Evolutionary conservation across 2,329 filamentous ascomycete genomes (phyloP).

Genomic region (Aureobasidium sp.): DNA sequence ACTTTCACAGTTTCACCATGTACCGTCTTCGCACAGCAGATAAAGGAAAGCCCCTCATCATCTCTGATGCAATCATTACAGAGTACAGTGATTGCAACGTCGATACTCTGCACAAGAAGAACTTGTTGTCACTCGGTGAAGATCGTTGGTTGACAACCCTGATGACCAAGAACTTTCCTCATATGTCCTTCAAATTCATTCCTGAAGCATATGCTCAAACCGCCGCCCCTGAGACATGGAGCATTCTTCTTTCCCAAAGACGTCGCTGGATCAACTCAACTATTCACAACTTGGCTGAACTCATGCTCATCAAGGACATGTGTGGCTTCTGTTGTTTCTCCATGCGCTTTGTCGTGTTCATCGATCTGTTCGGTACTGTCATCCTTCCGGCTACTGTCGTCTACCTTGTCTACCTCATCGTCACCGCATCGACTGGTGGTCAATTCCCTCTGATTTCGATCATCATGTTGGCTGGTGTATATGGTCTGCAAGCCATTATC

Average conservation of each 20-base stretch:
- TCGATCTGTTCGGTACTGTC: slow-evolving; percentile 87
- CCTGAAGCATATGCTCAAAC: slow-evolving; percentile 89
- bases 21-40: slow-evolving; percentile 92
- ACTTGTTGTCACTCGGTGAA: slow-evolving; percentile 84
- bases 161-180: slow-evolving; percentile 96
- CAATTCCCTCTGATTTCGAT: slow-evolving; percentile 82
- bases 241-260: slow-evolving; percentile 89
- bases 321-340: slow-evolving; percentile 99
- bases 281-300: slow-evolving; percentile 87
- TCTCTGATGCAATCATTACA: slow-evolving; percentile 75
- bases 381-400: slow-evolving; percentile 82
- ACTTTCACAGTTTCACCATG: slow-evolving; percentile 78
- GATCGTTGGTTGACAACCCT: slow-evolving; percentile 95
- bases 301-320: slow-evolving; percentile 84
- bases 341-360: slow-evolving; percentile 93
- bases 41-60: slow-evolving; percentile 88
- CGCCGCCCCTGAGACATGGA: slow-evolving; percentile 89
- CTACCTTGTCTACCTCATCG: slow-evolving; percentile 84
- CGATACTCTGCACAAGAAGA: slow-evolving; percentile 93
- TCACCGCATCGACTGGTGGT: slow-evolving; percentile 62
- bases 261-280: slow-evolving; percentile 99
- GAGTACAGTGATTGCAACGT: slow-evolving; percentile 87
- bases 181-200: slow-evolving; percentile 94
- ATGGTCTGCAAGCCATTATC: slow-evolving; percentile 90
- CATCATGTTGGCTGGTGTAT: slow-evolving; percentile 80